A percentile compares a stretch with the other conserved stretches of the same genome.
Conservation (phyloP, 495 filamentous ascomycete genomes). For the Pyrenula massariospora region DNA sequence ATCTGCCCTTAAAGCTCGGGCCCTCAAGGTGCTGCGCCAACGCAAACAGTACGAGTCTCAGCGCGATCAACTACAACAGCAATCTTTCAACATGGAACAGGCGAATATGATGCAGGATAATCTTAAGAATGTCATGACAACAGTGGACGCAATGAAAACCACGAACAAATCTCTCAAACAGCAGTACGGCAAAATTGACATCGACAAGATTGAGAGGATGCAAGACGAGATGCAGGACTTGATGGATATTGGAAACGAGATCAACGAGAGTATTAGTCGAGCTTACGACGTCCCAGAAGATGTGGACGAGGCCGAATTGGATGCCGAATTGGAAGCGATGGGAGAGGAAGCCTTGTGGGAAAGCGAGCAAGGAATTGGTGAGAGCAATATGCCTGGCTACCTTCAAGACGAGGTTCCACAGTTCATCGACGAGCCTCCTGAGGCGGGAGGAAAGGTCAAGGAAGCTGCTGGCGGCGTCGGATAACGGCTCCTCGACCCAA, state of each 20-base stretch:
- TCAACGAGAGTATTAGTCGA: slow-evolving; percentile 87
- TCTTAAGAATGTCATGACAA: slow-evolving; percentile 96
- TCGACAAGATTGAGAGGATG: slow-evolving; percentile 94
- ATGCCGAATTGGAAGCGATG: slow-evolving; percentile 90
- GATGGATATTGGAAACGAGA: slow-evolving; percentile 97
- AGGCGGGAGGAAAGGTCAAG: slow-evolving; percentile 57
- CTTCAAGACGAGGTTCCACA: slow-evolving; percentile 74
- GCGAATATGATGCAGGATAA: slow-evolving; percentile 99
- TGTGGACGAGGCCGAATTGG: slow-evolving; percentile 93
- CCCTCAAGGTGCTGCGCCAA: slow-evolving; percentile 89
- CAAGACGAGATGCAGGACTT: slow-evolving; percentile 99
- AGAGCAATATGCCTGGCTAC: slow-evolving; percentile 66
- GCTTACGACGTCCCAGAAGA: slow-evolving; percentile 96
- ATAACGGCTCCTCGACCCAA: no score
- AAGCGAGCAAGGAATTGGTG: slow-evolving; percentile 37
- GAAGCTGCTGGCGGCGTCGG: slow-evolving; percentile 47
- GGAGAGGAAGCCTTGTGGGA: slow-evolving; percentile 81
- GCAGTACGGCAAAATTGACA: slow-evolving; percentile 94
- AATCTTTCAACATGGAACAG: slow-evolving; percentile 99
- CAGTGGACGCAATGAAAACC: slow-evolving; percentile 91
- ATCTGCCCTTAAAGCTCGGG: slow-evolving; percentile 83
- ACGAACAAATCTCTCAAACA: slow-evolving; percentile 89
- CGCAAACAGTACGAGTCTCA: slow-evolving; percentile 92
- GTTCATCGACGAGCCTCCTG: slow-evolving; percentile 77
- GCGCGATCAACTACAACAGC: slow-evolving; percentile 86